These are phyloP conservation scores for Brettanomyces bruxellensis DNA, from an alignment of 805 yeast genomes.

Conservation along the genomic window DNA sequence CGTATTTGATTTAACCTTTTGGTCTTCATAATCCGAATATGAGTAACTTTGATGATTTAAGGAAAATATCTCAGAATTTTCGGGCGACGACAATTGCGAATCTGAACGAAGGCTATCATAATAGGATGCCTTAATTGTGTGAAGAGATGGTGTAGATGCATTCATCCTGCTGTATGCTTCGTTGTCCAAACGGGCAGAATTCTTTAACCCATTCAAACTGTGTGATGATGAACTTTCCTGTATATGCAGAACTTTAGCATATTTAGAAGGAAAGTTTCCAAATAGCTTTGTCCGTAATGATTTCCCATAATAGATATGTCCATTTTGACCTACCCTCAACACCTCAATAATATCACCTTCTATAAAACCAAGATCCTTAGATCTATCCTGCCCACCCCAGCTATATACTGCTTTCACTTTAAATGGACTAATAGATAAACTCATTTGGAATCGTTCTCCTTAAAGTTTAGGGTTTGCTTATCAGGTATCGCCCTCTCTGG, in stretches of 20 bases:
- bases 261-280: slow-evolving; percentile 85
- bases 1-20: slow-evolving; percentile 2
- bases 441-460: too few relatives aligned
- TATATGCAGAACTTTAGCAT: slow-evolving; percentile 50
- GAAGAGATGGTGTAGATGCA: not conserved
- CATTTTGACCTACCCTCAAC: slow-evolving; percentile 60
- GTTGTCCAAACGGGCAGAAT: not conserved
- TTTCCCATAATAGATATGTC: slow-evolving; percentile 87
- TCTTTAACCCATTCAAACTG: slow-evolving; percentile 7
- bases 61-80: slow-evolving; percentile 6
- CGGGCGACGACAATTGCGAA: slow-evolving; percentile 2
- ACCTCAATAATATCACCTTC: slow-evolving; percentile 93
- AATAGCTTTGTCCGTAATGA: slow-evolving; percentile 70
- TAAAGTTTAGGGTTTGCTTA: too few relatives aligned
- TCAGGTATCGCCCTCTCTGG: too few relatives aligned
- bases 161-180: not conserved
- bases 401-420: slow-evolving; percentile 60
- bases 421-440: slow-evolving; percentile 13
- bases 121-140: not conserved
- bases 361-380: slow-evolving; percentile 76
- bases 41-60: slow-evolving; percentile 4
- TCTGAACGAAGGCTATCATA: not conserved
- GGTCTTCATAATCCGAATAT: slow-evolving; percentile 6
- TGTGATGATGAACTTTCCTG: slow-evolving; percentile 12
- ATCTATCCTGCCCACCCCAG: slow-evolving; percentile 88